Base-by-base conservation (phyloP, 1,284 basidiomycete genomes). In the Cutaneotrichosporon cyanovorans region DNA sequence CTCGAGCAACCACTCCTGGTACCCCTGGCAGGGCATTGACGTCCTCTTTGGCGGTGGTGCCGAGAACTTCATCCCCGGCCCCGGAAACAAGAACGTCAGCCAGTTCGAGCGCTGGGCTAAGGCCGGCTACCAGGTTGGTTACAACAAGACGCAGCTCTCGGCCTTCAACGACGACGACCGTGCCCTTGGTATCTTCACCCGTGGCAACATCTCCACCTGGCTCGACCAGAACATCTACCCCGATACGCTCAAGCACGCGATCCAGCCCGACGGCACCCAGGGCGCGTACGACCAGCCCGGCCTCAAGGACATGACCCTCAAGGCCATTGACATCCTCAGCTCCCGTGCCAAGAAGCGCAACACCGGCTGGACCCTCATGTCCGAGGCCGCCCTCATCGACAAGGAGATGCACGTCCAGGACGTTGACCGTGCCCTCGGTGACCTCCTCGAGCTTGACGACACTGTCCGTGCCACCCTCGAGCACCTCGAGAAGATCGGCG, bases 371-470 rank as follows among this genome's bases (percentile, higher is more conserved):
- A 60, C 72, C 48, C 58, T 74, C 42, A 71, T 75, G 70, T 65
- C 63, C 30, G 73, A 75, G 58, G 73, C 73, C 15, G 73, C 73
- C 8, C 58, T 66, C 8, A 64, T 66, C 42, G 73, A 73, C 65
- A 73, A 73, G 59, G 59, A 69, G 61, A 66, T 70, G 62, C 70
- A 73, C 61, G 64, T 63, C 14, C 63, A 66, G 43, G 68, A 71
- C 48, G 65, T 72, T 36, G 66, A 72, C 47, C 68, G 71, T 16
- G 71, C 72, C 10, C 63, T 73, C 15, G 73, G 72, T 11, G 73
- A 75, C 38, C 62, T 73, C 8, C 66, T 74, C 44, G 73, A 75
- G 58, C 64, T 74, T 34, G 73, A 75, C 57, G 66, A 73, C 56
- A 72, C 72, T 5, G 47, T 75, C 34, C 61, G 64, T 34, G 67